Base-by-base conservation (phyloP, 768 basidiomycete species). In the Tylopilus sp. region DNA sequence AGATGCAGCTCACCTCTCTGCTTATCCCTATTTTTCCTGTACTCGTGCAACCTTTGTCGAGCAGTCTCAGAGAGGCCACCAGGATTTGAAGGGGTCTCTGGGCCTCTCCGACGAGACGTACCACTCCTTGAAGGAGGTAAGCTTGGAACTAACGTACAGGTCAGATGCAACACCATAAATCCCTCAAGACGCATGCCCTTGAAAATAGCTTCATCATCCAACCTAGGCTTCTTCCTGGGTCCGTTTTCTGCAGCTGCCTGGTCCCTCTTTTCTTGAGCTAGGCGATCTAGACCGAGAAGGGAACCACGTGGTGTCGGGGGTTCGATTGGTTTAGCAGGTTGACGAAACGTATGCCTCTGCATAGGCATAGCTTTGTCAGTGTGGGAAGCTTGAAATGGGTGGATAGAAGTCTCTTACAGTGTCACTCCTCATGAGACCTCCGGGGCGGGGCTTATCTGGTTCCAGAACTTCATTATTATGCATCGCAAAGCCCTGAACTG, bases 31-130 rank as follows among this genome's bases (percentile, higher is more conserved):
- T 78, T 81, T 54, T 77, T 77, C 51, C 88, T 77, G 61, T 91
- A 71, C 56, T 95, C 94, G 50, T 94, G 91, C 25, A 98, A 70
- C 51, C 80, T 72, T 56, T 78, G 75, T 18, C 85, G 75, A 12
- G 85, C 92, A 1, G 74, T 72, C 23, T 91, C 88, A 1, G 91
- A 89, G 18, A 99, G 72, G 15, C 95, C 95, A 33, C 91, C 88
- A 3, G 91, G 86, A 64, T 95, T 90, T n/a, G 95, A 95, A 0
- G 95, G 95, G 0, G 95, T 98, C 58, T 97, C 95, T 58, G 88
- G 87, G 0, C 84, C 89, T 53, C 88, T 75, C 54, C 88, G 83
- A 6, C 95, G 80, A 3, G 77, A 64, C 60, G 86, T 82, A n/a
- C 73, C 68, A 38, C 65, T 70, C 41, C 81, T 76, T 26, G 73